phyloP scores from a whole-genome alignment of 192 early-diverging fungal genomes.

The Coemansia sp. region DNA sequence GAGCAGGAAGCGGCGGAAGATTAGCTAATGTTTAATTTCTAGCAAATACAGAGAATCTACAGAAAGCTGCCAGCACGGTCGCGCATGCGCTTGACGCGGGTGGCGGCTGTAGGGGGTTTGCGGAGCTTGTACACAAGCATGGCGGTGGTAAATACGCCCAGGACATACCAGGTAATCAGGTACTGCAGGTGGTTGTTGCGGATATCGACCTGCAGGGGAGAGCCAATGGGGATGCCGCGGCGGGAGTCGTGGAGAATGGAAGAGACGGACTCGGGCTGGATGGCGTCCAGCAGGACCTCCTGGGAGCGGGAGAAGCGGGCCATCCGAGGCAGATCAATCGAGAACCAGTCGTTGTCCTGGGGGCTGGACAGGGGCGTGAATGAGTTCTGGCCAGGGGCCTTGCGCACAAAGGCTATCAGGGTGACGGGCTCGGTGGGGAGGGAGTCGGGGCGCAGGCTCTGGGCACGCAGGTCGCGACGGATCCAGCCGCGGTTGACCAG shows the following conservation, averaged over 20 bases:
- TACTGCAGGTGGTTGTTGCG: slow-evolving; percentile 87
- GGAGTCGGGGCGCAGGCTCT: slow-evolving; percentile 54
- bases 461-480: slow-evolving; percentile 63
- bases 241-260: slow-evolving; percentile 30
- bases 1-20: slow-evolving; percentile 11
- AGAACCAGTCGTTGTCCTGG: slow-evolving; percentile 79
- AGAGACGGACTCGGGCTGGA: slow-evolving; percentile 56
- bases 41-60: slow-evolving; percentile 1
- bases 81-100: slow-evolving; percentile 38
- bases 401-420: slow-evolving; percentile 66
- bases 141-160: slow-evolving; percentile 62
- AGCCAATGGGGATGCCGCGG: slow-evolving; percentile 69
- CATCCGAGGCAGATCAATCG: slow-evolving; percentile 76
- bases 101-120: slow-evolving; percentile 50
- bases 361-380: slow-evolving; percentile 62
- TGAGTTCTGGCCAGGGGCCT: slow-evolving; percentile 55
- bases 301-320: slow-evolving; percentile 61
- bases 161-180: slow-evolving; percentile 82
- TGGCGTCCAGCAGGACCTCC: slow-evolving; percentile 72
- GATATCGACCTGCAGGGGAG: slow-evolving; percentile 69
- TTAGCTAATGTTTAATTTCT: not conserved
- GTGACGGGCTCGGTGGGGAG: slow-evolving; percentile 56
- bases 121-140: slow-evolving; percentile 67
- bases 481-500: slow-evolving; percentile 92
- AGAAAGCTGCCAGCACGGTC: slow-evolving; percentile 34